phyloP scores from a whole-genome alignment of 2,329 filamentous ascomycete genomes.

The Cordyceps fumosorosea region DNA sequence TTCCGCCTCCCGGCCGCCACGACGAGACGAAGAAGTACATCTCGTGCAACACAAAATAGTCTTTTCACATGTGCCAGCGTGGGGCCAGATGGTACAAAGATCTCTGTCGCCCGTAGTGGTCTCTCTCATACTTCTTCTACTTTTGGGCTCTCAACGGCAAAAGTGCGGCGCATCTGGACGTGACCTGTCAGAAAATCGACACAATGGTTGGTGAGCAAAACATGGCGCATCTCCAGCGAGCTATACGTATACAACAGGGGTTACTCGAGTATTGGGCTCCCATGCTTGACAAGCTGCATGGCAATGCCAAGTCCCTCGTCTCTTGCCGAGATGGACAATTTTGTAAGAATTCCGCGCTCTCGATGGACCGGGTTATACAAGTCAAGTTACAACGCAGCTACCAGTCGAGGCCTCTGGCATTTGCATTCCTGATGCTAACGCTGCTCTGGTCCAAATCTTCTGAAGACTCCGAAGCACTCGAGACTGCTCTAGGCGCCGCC shows the following conservation, averaged over 20 bases:
- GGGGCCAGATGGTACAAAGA: not conserved
- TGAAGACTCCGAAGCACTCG: not conserved
- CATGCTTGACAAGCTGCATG: not conserved
- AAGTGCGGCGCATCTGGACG: not conserved
- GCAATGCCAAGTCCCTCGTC: not conserved
- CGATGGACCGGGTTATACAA: not conserved
- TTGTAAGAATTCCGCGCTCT: not conserved
- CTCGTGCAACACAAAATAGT: not conserved
- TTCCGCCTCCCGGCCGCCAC: not conserved
- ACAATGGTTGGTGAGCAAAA: not conserved
- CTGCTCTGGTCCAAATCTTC: not conserved
- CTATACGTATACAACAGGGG: not conserved
- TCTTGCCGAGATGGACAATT: not conserved
- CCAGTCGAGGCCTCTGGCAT: too few relatives aligned
- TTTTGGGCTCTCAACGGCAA: not conserved
- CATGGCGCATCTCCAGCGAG: not conserved
- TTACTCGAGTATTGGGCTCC: not conserved
- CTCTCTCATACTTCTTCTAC: not conserved
- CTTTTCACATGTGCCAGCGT: not conserved
- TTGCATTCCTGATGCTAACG: not conserved
- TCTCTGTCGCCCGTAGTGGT: not conserved
- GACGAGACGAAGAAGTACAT: not conserved
- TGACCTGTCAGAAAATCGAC: slow-evolving; percentile 8
- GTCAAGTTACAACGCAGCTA: too few relatives aligned
- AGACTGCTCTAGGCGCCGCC: too few relatives aligned